Evolutionary conservation across 192 early-diverging fungal genomes (phyloP), one percentile per base, ranked within the genome.

Genomic region (Rhizoclosmatium globosum): DNA sequence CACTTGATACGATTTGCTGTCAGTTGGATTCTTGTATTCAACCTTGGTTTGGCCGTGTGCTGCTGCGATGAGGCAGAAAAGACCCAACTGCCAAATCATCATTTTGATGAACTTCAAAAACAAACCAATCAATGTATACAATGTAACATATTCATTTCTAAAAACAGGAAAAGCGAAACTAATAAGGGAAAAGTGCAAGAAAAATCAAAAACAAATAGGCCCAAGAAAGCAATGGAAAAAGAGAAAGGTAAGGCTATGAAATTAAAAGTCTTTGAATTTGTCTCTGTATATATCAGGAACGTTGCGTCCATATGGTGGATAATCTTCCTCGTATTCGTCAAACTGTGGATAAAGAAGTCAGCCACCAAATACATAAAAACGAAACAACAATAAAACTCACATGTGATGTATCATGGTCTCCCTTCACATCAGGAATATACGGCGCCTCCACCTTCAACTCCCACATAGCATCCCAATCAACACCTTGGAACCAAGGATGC

Each of bases 401-500:
- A 66, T 76, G 74, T 11, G 64, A 50, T 17, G 96, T 91, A 77
- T 99, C 97, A 48, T 96, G 96, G 9, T 94, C 92, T 53, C 93
- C 90, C 67, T 84, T 84, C 48, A 96, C 84, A 43, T 91, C 90
- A 31, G 97, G 97, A 50, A 94, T 86, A 82, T 97, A 95, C 17
- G 96, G 96, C 31, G 96, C 92, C 60, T 92, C 90, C 72, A 96
- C 91, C 74, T 94, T 88, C 61, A 91, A 81, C 17, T 85, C 85
- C 38, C 88, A 85, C 64, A 99, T 85, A 61, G 87, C 87, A 74
- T 92, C 89, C 95, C 95, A 99, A 80, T 99, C 95, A 7, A 98
- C 90, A 13, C 94, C 96, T 47, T 93, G 92, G 81, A 99, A 98
- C 97, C 97, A 99, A 73, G 88, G 89, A 85, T 99, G 97, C 73